Percentiles rank a stretch among this genome's conserved stretches.
Evolutionary conservation across 2,329 filamentous ascomycete genomes (phyloP).

Genomic region (Apiospora rasikravindrae): DNA sequence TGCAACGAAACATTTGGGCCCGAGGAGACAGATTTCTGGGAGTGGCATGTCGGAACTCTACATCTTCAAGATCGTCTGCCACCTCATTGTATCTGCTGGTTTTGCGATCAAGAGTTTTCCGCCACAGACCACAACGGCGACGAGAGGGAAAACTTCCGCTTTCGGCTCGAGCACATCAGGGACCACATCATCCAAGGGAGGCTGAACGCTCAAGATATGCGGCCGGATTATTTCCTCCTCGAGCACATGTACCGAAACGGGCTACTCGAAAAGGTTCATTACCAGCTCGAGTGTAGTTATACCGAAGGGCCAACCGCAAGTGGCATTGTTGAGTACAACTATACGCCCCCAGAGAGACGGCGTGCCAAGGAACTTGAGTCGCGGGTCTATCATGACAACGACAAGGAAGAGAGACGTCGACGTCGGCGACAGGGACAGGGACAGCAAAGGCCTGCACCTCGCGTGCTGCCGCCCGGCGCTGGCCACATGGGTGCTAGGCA

Average conservation of each 20-base stretch:
- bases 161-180: slow-evolving; percentile 57
- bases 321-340: not conserved
- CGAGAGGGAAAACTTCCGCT: slow-evolving; percentile 37
- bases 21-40: slow-evolving; percentile 49
- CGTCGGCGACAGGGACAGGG: not conserved
- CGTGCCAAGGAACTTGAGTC: not conserved
- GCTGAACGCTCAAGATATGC: slow-evolving; percentile 56
- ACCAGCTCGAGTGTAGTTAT: not conserved
- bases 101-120: slow-evolving; percentile 49
- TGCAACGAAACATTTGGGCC: slow-evolving; percentile 47
- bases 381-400: not conserved
- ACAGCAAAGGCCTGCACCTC: not conserved
- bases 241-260: slow-evolving; percentile 60
- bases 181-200: slow-evolving; percentile 45
- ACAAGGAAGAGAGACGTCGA: not conserved
- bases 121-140: slow-evolving; percentile 24
- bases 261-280: slow-evolving; percentile 25
- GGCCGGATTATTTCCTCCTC: slow-evolving; percentile 87
- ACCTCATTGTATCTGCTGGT: slow-evolving; percentile 50
- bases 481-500: not conserved
- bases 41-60: slow-evolving; percentile 47
- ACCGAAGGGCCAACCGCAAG: not conserved
- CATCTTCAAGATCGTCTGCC: slow-evolving; percentile 47
- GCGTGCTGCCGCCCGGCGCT: not conserved
- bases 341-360: not conserved